Evolutionary conservation across 2,329 filamentous ascomycete genomes (phyloP), one percentile per base, ranked within the genome.

Genomic region (Phaeosphaeriaceae sp.): DNA sequence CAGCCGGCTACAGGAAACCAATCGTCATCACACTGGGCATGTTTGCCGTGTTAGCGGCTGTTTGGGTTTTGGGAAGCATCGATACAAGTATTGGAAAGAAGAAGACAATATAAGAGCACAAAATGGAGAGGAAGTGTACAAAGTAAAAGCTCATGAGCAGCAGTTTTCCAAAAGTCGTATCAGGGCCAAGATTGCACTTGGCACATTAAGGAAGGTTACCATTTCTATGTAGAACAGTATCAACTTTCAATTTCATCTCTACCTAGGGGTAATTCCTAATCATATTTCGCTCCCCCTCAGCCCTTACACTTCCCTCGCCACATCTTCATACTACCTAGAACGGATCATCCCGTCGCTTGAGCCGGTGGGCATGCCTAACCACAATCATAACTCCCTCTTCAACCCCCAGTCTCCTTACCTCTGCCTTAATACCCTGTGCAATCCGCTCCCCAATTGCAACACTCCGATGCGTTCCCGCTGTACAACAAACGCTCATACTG

Each of bases 1-100:
- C 81, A 2, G 88, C 90, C 21, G 85, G 83, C 32, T 83, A 96
- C 64, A 86, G 92, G 66, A 99, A 99, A 79, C 94, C 94, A 1
- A 60, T 96, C 16, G 85, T 93, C 18, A 83, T 97, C 52, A 90
- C 94, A 58, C 78, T 79, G 26, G 91, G 88, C 62, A 76, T 89
- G 55, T 70, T 95, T 58, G 78, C 81, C n/a, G 76, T 96, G 11
- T 96, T 96, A 74, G 79, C 85, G 33, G 81, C 86, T 2, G 82
- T 84, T 4, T 97, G 89, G 87, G 77, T 86, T 3, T 73, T 97
- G 50, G 88, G 91, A 26, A 87, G 84, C 66, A 78, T 97, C 55
- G 87, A 96, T 70, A 83, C 92, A 37, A 92, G 89, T 71, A 95
- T 97, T 75, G 86, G 81, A 57, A 83, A 79, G 73, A 80, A 80